Percentiles rank a stretch among this genome's conserved stretches.
phyloP scores from a whole-genome alignment of 345 rosid species.

The Clarkia xantiana region DNA sequence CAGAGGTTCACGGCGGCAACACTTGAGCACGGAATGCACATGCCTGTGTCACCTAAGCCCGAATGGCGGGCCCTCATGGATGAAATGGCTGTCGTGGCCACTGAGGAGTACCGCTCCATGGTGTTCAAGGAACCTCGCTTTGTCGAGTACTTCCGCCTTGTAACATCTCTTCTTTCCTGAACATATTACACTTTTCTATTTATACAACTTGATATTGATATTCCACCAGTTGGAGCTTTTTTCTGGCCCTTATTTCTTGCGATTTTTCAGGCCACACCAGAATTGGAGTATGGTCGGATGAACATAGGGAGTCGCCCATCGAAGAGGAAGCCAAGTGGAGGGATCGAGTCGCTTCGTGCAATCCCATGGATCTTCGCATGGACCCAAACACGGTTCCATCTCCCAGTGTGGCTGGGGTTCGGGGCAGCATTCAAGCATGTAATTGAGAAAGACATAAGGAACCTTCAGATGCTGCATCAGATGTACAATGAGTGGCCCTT shows the following conservation, averaged over 20 bases:
- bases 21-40: conserved; percentile 91
- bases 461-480: conserved; percentile 69
- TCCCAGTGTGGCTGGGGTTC: conserved; percentile 96
- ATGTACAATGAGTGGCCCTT: conserved; percentile 96
- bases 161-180: conserved; percentile 12
- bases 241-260: conserved; percentile 7
- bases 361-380: conserved; percentile 99
- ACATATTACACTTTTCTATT: conserved; percentile 2
- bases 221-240: background rate
- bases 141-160: conserved; percentile 93
- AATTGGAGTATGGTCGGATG: conserved; percentile 94
- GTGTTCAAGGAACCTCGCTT: conserved; percentile 89
- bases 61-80: conserved; percentile 92
- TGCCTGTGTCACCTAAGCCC: conserved; percentile 82
- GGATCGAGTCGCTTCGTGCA: conserved; percentile 91
- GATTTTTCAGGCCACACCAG: conserved; percentile 89
- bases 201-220: too few relatives aligned
- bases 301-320: conserved; percentile 98
- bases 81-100: conserved; percentile 87
- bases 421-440: conserved; percentile 75
- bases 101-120: conserved; percentile 74
- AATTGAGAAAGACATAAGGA: conserved; percentile 52
- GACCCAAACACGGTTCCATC: conserved; percentile 97
- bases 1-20: conserved; percentile 98
- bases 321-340: conserved; percentile 89